phyloP scores from a whole-genome alignment of 2,329 filamentous ascomycete genomes.

The Neopestalotiopsis sp. region DNA sequence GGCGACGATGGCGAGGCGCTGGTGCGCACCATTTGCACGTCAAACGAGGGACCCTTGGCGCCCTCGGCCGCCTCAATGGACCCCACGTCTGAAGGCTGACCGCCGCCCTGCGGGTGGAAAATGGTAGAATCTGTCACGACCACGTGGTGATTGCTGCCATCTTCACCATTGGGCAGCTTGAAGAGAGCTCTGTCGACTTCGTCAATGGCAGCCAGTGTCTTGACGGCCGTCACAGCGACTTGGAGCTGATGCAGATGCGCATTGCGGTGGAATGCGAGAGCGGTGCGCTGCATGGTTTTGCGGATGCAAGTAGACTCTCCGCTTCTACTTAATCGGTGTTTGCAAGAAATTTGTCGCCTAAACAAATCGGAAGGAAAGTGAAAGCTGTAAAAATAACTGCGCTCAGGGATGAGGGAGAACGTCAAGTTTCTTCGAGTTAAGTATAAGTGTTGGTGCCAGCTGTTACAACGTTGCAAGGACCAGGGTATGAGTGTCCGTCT shows the following conservation, averaged over 20 bases:
- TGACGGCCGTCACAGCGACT: constrained; percentile 48
- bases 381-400: no score
- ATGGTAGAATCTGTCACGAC: constrained; percentile 70
- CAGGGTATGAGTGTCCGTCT: no score
- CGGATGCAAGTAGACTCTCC: no score
- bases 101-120: constrained; percentile 77
- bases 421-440: no score
- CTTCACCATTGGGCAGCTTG: constrained; percentile 56
- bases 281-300: constrained; percentile 39
- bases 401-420: no score
- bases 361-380: no score
- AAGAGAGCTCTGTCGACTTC: constrained; percentile 59
- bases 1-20: constrained; percentile 49
- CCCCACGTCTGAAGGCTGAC: constrained; percentile 73
- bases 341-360: no score
- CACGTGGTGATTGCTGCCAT: constrained; percentile 45
- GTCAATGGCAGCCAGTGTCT: constrained; percentile 54
- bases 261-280: constrained; percentile 44
- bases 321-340: no score
- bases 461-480: no score
- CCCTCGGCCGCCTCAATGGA: constrained; percentile 46
- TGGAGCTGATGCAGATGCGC: constrained; percentile 36
- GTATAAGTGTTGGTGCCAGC: no score
- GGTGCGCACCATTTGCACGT: constrained; percentile 62
- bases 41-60: constrained; percentile 43